These are phyloP conservation scores for Blastobotrys parvus DNA, from an alignment of 805 yeast genomes.

Conservation along the genomic window DNA sequence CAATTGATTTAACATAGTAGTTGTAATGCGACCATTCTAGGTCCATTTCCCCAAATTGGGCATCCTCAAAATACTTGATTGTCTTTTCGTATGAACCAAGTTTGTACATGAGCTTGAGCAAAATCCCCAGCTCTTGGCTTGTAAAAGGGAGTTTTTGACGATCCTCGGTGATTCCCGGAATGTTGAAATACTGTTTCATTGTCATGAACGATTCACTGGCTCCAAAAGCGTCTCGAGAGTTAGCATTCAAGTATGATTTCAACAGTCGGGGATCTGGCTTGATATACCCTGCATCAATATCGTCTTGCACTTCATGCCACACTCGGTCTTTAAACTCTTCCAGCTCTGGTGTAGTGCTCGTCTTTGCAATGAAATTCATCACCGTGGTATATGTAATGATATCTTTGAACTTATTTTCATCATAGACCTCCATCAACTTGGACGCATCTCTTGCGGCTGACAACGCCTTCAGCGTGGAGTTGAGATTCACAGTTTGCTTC, in stretches of 20 bases:
- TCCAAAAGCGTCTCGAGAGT: background rate
- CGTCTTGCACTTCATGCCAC: constrained; percentile 3
- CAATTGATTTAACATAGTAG: background rate
- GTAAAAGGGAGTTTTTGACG: background rate
- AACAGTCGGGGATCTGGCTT: constrained; percentile 2
- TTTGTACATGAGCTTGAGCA: background rate
- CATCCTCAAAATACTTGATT: background rate
- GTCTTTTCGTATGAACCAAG: background rate
- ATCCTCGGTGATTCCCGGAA: background rate
- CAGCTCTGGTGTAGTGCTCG: background rate
- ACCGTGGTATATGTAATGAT: constrained; percentile 7
- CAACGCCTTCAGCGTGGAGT: constrained; percentile 7
- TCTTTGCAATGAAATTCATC: constrained; percentile 5
- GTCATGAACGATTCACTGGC: background rate
- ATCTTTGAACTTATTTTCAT: constrained; percentile 5
- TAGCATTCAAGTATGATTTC: constrained; percentile 5
- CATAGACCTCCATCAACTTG: constrained; percentile 3
- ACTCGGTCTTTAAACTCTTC: background rate
- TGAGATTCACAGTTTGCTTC: constrained; percentile 1
- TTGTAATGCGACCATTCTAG: constrained; percentile 4
- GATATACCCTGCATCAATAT: background rate
- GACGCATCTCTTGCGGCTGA: constrained; percentile 1
- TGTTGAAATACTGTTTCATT: background rate
- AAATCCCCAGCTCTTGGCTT: constrained; percentile 2
- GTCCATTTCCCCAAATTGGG: too few relatives aligned